Evolutionary conservation across 805 yeast genomes (phyloP).

Genomic region (Millerago galiae): DNA sequence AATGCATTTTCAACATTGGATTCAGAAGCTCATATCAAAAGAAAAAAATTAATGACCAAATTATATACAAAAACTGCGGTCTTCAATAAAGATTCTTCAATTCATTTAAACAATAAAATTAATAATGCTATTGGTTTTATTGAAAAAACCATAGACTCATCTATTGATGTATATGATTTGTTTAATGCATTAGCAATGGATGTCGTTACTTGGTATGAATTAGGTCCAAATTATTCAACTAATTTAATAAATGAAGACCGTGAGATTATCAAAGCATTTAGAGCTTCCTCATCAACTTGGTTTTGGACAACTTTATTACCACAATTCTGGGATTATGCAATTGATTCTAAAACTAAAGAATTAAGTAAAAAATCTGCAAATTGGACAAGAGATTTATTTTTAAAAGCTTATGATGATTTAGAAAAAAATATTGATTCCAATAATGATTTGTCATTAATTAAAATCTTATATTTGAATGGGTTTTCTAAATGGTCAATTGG

Average conservation of each 20-base stretch:
- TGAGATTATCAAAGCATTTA: slow-evolving; percentile 37
- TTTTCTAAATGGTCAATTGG: slow-evolving; percentile 29
- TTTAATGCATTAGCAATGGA: slow-evolving; percentile 72
- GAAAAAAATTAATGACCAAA: slow-evolving; percentile 35
- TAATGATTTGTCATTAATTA: slow-evolving; percentile 14
- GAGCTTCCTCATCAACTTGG: slow-evolving; percentile 49
- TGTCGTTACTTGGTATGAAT: slow-evolving; percentile 52
- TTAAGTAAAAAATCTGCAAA: slow-evolving; percentile 35
- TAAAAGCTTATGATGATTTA: slow-evolving; percentile 16
- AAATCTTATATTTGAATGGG: slow-evolving; percentile 19
- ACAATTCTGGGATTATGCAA: slow-evolving; percentile 31
- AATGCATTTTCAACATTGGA: slow-evolving; percentile 55
- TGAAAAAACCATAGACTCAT: slow-evolving; percentile 10
- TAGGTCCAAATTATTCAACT: slow-evolving; percentile 45
- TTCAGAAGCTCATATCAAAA: slow-evolving; percentile 39
- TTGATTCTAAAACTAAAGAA: slow-evolving; percentile 28
- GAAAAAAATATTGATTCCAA: slow-evolving; percentile 13
- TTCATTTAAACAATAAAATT: slow-evolving; percentile 29
- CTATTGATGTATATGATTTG: slow-evolving; percentile 52
- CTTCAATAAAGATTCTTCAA: slow-evolving; percentile 26
- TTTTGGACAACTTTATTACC: slow-evolving; percentile 65
- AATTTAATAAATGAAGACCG: slow-evolving; percentile 37
- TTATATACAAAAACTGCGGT: slow-evolving; percentile 40
- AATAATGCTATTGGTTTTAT: slow-evolving; percentile 19
- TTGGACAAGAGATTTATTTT: slow-evolving; percentile 36